Evolutionary conservation across 805 yeast genomes (phyloP), one percentile per base, ranked within the genome.

Genomic region (Spathaspora sp.): DNA sequence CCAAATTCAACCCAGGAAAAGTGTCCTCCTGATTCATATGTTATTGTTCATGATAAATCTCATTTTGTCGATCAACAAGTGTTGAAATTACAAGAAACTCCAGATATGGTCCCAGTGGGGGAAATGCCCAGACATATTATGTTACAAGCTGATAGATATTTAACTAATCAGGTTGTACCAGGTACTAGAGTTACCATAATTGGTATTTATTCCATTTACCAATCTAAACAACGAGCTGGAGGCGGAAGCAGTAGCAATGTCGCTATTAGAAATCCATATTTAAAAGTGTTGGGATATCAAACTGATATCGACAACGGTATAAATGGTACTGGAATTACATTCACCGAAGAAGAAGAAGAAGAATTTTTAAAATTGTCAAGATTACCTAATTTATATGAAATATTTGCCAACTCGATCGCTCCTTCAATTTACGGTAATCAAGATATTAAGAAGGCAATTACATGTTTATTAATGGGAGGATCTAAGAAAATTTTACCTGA

Each of bases 81-180:
- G 29, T 78, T 94, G 62, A 94, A 94, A 67, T 77, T 94, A 51
- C 99, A 94, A 68, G 99, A 94, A 67, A 79, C 94, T n/a, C 97
- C 98, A 11, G 99, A 94, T 67, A 89, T 89, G 86, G 97, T 94
- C 1, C 99, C 99, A 1, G 96, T 94, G 28, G 99, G 99, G 58
- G 99, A 94, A 72, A 86, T 94, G 90, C 99, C 99, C 8, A 82
- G 99, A 59, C 96, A 94, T 62, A 86, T 94, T 42, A 64, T 89
- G 52, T 76, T 94, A 56, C 87, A 94, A 43, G 89, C 90, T 32
- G 98, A 94, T 67, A 80, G 99, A 55, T 89, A 88, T 60, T 74
- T 94, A 64, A 87, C 97, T 26, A 94, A 94, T 70, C 83, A 81
- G 56, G 91, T 94, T 29, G 87, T 93, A 42, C 99, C 99, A 0